Evolutionary conservation across 1,139 yeast genomes (phyloP).

Genomic region (Blastobotrys buckinghamii): DNA sequence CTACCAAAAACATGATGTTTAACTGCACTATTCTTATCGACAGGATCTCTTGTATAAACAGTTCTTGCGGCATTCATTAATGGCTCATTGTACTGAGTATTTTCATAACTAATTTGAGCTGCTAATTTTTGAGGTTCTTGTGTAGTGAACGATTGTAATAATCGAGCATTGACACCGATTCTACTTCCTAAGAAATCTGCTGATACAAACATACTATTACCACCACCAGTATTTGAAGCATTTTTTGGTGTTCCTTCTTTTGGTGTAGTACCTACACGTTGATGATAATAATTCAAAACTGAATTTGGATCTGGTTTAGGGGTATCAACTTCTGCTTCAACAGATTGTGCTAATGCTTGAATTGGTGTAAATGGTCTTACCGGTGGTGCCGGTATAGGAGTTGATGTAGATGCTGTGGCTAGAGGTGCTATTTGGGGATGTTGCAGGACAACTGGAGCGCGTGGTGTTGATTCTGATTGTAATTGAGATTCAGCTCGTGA

Average conservation of each 20-base stretch:
- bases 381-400: neutral
- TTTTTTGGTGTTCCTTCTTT: neutral
- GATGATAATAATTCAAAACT: neutral
- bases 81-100: constrained; percentile 1
- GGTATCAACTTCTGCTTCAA: neutral
- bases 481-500: no score
- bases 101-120: neutral
- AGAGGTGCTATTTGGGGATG: neutral
- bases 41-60: constrained; percentile 11
- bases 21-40: constrained; percentile 10
- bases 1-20: constrained; percentile 15
- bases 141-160: constrained; percentile 7
- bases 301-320: neutral
- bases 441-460: no score
- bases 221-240: neutral
- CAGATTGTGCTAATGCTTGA: neutral
- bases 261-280: neutral
- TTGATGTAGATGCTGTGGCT: neutral
- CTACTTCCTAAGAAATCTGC: constrained; percentile 11
- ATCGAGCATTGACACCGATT: constrained; percentile 9
- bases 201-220: neutral
- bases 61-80: constrained; percentile 11
- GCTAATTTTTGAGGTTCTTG: constrained; percentile 4
- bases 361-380: neutral
- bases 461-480: neutral